Conservation (phyloP, 2,329 filamentous ascomycete species). For the Ophiosphaerella narmari region DNA sequence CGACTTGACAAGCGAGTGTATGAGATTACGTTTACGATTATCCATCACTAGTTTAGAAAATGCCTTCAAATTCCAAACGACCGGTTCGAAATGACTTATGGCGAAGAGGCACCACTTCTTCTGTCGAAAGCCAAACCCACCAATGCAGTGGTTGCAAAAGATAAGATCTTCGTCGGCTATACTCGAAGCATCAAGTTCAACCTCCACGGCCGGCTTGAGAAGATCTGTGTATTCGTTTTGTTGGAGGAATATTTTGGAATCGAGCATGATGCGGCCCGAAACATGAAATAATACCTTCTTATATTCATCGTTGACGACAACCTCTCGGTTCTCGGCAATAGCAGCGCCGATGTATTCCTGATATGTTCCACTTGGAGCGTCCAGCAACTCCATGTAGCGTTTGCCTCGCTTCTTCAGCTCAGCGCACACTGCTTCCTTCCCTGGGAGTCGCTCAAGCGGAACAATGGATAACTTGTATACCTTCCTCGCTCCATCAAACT, state of each 20-base stretch:
- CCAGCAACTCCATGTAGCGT: slow-evolving; percentile 41
- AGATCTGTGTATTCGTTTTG: slow-evolving; percentile 16
- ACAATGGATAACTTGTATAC: slow-evolving; percentile 10
- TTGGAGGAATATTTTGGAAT: slow-evolving; percentile 9
- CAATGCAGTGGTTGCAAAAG: slow-evolving; percentile 16
- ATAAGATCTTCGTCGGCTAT: slow-evolving; percentile 54
- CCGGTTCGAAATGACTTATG: slow-evolving; percentile 48
- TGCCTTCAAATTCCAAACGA: slow-evolving; percentile 48
- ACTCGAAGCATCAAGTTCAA: slow-evolving; percentile 37
- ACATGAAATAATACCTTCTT: slow-evolving; percentile 4
- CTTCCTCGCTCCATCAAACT: slow-evolving; percentile 16
- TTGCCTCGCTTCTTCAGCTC: slow-evolving; percentile 49
- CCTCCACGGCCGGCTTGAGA: slow-evolving; percentile 6
- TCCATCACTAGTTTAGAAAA: slow-evolving; percentile 48
- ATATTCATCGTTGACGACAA: slow-evolving; percentile 3
- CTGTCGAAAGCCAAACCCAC: slow-evolving; percentile 20
- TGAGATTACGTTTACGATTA: slow-evolving; percentile 20
- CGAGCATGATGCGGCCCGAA: slow-evolving; percentile 17
- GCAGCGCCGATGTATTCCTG: slow-evolving; percentile 11
- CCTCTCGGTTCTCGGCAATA: slow-evolving; percentile 1
- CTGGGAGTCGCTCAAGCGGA: slow-evolving; percentile 11
- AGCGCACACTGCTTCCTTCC: slow-evolving; percentile 3
- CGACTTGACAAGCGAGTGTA: slow-evolving; percentile 70
- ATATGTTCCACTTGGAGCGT: slow-evolving; percentile 6
- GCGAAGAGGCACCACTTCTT: slow-evolving; percentile 27